phyloP scores from a whole-genome alignment of 345 rosid genomes.

The Balakata baccata region DNA sequence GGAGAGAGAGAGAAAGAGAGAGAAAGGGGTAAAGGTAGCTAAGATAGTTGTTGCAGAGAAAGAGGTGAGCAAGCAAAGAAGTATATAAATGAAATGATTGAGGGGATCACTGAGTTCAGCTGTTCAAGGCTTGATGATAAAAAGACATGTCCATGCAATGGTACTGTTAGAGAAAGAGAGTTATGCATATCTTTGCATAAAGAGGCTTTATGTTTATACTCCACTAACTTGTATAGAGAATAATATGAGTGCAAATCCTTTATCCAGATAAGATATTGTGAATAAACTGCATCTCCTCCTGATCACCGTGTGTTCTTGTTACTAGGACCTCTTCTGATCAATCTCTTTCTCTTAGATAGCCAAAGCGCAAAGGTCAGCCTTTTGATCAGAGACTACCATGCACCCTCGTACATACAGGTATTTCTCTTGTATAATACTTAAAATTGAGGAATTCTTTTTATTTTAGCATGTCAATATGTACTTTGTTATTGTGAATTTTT shows the following conservation, averaged over 20 bases:
- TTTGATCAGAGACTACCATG: constrained; percentile 1
- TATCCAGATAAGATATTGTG: constrained; percentile 21
- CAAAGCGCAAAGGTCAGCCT: constrained; percentile 14
- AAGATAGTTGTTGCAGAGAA: constrained; percentile 38
- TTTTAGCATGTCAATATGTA: constrained; percentile 15
- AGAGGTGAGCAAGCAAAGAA: constrained; percentile 30
- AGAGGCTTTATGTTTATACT: constrained; percentile 67
- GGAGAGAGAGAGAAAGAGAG: constrained; percentile 4
- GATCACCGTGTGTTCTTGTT: constrained; percentile 20
- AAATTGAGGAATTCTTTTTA: constrained; percentile 3
- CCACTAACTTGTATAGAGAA: constrained; percentile 46
- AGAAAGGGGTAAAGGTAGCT: constrained; percentile 20
- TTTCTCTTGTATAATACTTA: neutral
- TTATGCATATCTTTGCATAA: constrained; percentile 54
- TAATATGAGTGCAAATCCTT: constrained; percentile 26
- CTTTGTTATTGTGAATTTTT: constrained; percentile 11
- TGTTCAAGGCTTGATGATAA: constrained; percentile 34
- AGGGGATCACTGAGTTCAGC: constrained; percentile 32
- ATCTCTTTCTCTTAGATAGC: constrained; percentile 30
- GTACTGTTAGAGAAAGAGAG: constrained; percentile 25
- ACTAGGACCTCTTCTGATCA: constrained; percentile 23
- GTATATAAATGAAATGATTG: constrained; percentile 44
- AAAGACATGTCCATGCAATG: constrained; percentile 33
- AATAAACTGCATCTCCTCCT: constrained; percentile 25
- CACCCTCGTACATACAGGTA: neutral